Conservation (phyloP, 2,329 filamentous ascomycete genomes). For the Beauveria australis region DNA sequence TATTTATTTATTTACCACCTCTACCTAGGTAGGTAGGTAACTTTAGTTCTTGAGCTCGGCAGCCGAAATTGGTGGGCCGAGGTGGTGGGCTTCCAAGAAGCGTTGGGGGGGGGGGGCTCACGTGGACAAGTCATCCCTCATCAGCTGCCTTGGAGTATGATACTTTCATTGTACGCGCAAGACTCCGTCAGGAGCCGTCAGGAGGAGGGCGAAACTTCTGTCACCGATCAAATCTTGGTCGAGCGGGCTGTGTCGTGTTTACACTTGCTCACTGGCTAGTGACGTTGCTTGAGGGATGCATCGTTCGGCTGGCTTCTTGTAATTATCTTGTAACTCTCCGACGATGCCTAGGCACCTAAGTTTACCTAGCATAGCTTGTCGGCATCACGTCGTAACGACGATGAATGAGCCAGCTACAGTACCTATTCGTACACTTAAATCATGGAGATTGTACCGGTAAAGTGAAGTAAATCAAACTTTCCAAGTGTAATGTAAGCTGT, state of each 20-base stretch:
- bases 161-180: background rate
- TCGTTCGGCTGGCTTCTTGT: background rate
- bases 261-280: background rate
- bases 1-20: too few relatives aligned
- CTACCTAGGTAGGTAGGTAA: too few relatives aligned
- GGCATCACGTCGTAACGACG: too few relatives aligned
- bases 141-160: conserved; percentile 1
- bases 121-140: conserved; percentile 5
- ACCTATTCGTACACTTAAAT: too few relatives aligned
- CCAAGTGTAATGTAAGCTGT: too few relatives aligned
- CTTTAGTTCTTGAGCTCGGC: background rate
- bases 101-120: conserved; percentile 12
- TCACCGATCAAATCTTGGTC: too few relatives aligned
- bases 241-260: background rate
- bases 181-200: background rate
- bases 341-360: background rate
- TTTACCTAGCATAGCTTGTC: background rate
- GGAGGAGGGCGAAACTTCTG: background rate
- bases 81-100: conserved; percentile 10
- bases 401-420: too few relatives aligned
- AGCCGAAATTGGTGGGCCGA: conserved; percentile 12
- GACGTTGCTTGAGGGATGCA: background rate
- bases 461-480: too few relatives aligned
- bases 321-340: too few relatives aligned
- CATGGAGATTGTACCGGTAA: too few relatives aligned